Evolutionary conservation across 495 filamentous ascomycete genomes (phyloP), one percentile per base, ranked within the genome.

Genomic region (Aspergillus panamensis): DNA sequence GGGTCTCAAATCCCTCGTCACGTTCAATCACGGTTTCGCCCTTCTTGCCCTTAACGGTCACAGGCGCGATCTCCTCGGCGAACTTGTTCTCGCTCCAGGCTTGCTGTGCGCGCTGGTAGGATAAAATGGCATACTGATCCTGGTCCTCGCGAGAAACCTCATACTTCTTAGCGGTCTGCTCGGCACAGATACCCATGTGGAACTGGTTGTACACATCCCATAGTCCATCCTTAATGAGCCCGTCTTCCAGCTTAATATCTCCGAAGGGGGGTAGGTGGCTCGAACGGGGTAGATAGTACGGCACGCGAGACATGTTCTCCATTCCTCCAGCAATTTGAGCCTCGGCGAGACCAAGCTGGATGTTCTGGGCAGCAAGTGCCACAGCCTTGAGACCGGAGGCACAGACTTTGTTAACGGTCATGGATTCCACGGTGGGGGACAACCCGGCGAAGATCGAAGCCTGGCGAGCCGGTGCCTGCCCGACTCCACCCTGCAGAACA

Each of bases 151-250:
- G 79, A 1, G 86, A 84, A 50, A 98, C 82, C 0, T 83, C 74
- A 66, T 90, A 81, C 61, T 95, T 93, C 79, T 93, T 94, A 5
- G 90, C 93, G 12, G 92, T 96, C 55, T 88, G 87, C 77, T 98
- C 94, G n/a, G 93, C 94, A 66, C 94, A 98, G 57, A 92, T 88
- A 8, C 94, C 94, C 94, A 98, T 98, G 69, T 96, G 93, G 66
- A 97, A 87, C 66, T 96, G 81, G 70, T 96, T 90, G 72, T 97
- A 98, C 20, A 96, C 92, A 73, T 98, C 94, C 83, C 91, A 96
- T 39, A 98, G 76, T 8, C 94, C 94, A 67, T 98, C 94, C 72
- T 92, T 96, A 64, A 97, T 88, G 64, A 98, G 73, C 4, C 94
- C 94, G 68, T 98, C 94, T 70, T 93, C 87, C 71, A 93, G 75